These are phyloP conservation scores for Penicillium sp. DNA, from an alignment of 2,329 filamentous ascomycete genomes.

Conservation along the genomic window DNA sequence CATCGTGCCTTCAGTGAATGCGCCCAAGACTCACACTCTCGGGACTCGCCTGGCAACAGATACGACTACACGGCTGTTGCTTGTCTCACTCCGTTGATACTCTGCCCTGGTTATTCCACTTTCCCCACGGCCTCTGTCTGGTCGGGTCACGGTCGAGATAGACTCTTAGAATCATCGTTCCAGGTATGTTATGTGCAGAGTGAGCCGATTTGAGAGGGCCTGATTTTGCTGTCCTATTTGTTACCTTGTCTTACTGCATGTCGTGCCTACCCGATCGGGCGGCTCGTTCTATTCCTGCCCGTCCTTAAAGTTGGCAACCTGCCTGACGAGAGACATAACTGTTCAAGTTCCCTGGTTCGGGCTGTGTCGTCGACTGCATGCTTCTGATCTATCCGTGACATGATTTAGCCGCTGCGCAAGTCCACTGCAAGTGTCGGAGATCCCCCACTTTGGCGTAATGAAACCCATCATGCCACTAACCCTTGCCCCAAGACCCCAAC, in stretches of 20 bases:
- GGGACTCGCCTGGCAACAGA: slow-evolving; percentile 26
- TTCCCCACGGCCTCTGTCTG: slow-evolving; percentile 16
- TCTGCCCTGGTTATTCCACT: slow-evolving; percentile 8
- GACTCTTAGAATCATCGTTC: slow-evolving; percentile 15
- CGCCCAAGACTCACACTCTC: slow-evolving; percentile 20
- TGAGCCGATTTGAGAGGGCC: background rate
- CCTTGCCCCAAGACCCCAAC: slow-evolving; percentile 14
- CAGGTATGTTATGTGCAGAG: slow-evolving; percentile 17
- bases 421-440: slow-evolving; percentile 8
- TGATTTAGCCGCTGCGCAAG: slow-evolving; percentile 6
- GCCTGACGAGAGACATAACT: background rate
- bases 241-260: slow-evolving; percentile 3
- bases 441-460: slow-evolving; percentile 21
- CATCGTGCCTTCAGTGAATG: slow-evolving; percentile 5
- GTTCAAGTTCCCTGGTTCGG: background rate
- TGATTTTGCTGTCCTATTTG: background rate
- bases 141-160: slow-evolving; percentile 10
- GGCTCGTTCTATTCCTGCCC: background rate
- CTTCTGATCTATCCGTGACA: background rate
- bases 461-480: slow-evolving; percentile 27
- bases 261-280: background rate
- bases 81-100: slow-evolving; percentile 26
- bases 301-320: background rate
- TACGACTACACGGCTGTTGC: slow-evolving; percentile 36
- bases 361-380: background rate